These are phyloP conservation scores for Meripilus lineatus DNA, from an alignment of 1,284 basidiomycete species.

Conservation along the genomic window DNA sequence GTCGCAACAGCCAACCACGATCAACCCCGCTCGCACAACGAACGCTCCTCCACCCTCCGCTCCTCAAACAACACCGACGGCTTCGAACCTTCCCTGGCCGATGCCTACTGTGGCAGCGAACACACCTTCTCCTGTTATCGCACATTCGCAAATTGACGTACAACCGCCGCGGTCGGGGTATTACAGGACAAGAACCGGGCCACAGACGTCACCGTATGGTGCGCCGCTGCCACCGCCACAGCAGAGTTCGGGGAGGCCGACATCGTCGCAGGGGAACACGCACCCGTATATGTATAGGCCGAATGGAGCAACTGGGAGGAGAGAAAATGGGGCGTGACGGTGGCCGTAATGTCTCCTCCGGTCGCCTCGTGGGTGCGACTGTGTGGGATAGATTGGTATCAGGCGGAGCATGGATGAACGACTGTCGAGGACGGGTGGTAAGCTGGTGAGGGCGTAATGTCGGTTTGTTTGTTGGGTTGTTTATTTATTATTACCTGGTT, in stretches of 20 bases:
- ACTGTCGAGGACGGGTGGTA: no score
- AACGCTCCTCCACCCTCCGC: slow-evolving; percentile 22
- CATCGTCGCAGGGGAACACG: slow-evolving; percentile 27
- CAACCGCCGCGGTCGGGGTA: background rate
- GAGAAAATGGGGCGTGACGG: slow-evolving; percentile 11
- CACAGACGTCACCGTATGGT: background rate
- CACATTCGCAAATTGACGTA: slow-evolving; percentile 8
- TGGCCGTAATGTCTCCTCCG: no score
- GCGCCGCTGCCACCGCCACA: slow-evolving; percentile 16
- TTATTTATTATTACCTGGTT: no score
- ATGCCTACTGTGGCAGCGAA: slow-evolving; percentile 26
- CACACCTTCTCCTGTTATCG: slow-evolving; percentile 23
- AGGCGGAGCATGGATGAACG: no score
- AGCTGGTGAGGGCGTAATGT: no score
- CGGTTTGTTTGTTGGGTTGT: no score
- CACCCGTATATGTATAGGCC: slow-evolving; percentile 44
- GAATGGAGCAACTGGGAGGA: slow-evolving; percentile 25
- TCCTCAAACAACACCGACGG: slow-evolving; percentile 13
- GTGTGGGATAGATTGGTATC: no score
- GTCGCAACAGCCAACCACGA: slow-evolving; percentile 3
- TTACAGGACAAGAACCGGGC: background rate
- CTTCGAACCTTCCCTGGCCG: slow-evolving; percentile 37
- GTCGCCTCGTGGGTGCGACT: no score
- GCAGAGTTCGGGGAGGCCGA: slow-evolving; percentile 25
- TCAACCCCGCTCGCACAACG: slow-evolving; percentile 17